Conservation (phyloP, 192 early-diverging fungal genomes). For the Coemansia aciculifera region DNA sequence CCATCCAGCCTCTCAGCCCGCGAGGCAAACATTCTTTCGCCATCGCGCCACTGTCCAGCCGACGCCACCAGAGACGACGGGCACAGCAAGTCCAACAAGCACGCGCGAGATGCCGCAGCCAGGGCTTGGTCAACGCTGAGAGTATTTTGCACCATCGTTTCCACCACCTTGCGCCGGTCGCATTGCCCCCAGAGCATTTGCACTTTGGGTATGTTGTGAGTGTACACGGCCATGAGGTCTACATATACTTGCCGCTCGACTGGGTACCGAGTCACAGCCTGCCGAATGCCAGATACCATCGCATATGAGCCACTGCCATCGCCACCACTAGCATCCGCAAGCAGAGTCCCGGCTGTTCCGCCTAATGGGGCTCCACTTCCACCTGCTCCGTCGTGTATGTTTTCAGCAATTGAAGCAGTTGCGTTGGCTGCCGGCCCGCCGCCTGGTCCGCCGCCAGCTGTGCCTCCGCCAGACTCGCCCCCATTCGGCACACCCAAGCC, state of each 20-base stretch:
- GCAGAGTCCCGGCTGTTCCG: neutral
- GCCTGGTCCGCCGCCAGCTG: neutral
- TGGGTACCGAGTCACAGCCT: conserved; percentile 27
- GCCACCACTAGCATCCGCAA: neutral
- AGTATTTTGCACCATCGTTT: conserved; percentile 77
- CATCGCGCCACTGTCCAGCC: neutral
- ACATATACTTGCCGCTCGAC: conserved; percentile 46
- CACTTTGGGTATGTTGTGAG: conserved; percentile 34
- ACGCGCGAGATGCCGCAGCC: conserved; percentile 56
- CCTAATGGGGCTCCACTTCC: neutral
- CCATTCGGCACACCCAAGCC: conserved; percentile 5
- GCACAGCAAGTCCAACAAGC: conserved; percentile 37
- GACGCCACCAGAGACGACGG: conserved; percentile 18
- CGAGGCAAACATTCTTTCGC: conserved; percentile 21
- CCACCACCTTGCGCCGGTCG: conserved; percentile 63
- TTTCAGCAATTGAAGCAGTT: neutral
- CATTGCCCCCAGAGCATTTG: conserved; percentile 57
- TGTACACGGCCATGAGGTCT: conserved; percentile 39
- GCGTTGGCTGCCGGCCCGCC: neutral
- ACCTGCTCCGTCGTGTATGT: neutral
- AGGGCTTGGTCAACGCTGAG: conserved; percentile 86
- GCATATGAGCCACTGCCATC: neutral
- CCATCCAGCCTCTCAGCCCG: conserved; percentile 23
- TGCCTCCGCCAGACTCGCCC: conserved; percentile 4
- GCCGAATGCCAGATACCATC: conserved; percentile 28